A percentile compares a stretch with the other conserved stretches of the same genome.
phyloP scores from a whole-genome alignment of 441 rosid genomes.

The Populus hybrid region DNA sequence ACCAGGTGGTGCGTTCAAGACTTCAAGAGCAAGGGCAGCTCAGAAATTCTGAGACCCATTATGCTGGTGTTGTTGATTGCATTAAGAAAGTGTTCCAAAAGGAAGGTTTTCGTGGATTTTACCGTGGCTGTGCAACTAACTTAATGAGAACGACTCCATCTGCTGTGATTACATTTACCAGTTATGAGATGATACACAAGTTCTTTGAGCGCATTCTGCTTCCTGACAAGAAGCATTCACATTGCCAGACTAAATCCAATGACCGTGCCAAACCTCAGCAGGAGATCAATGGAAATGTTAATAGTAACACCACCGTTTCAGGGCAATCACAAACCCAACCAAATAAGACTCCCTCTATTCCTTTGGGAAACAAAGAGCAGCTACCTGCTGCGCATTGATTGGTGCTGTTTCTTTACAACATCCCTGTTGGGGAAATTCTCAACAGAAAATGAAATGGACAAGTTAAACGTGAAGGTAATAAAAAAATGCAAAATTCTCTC shows the following conservation, averaged over 20 bases:
- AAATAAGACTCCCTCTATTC: slow-evolving; percentile 40
- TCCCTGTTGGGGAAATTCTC: slow-evolving; percentile 12
- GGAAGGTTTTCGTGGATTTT: slow-evolving; percentile 80
- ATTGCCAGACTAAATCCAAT: slow-evolving; percentile 22
- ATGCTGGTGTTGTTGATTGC: slow-evolving; percentile 73
- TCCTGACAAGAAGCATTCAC: slow-evolving; percentile 34
- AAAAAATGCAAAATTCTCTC: background rate
- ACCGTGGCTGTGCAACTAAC: slow-evolving; percentile 95
- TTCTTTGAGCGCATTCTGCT: slow-evolving; percentile 46
- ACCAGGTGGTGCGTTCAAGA: slow-evolving; percentile 90
- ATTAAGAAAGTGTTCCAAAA: slow-evolving; percentile 63
- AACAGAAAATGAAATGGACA: slow-evolving; percentile 3
- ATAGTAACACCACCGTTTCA: slow-evolving; percentile 18
- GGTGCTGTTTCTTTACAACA: background rate
- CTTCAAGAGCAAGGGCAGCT: slow-evolving; percentile 95
- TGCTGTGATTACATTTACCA: slow-evolving; percentile 87
- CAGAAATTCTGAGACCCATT: slow-evolving; percentile 44
- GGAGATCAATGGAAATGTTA: slow-evolving; percentile 27
- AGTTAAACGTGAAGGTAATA: slow-evolving; percentile 2
- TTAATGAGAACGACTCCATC: slow-evolving; percentile 92
- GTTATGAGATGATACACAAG: slow-evolving; percentile 82
- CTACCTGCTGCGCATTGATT: slow-evolving; percentile 27
- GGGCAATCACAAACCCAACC: slow-evolving; percentile 40
- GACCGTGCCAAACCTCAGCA: slow-evolving; percentile 15
- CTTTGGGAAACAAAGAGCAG: slow-evolving; percentile 44